Evolutionary conservation across 2,329 filamentous ascomycete genomes (phyloP).

Genomic region (Colletotrichum filicis): DNA sequence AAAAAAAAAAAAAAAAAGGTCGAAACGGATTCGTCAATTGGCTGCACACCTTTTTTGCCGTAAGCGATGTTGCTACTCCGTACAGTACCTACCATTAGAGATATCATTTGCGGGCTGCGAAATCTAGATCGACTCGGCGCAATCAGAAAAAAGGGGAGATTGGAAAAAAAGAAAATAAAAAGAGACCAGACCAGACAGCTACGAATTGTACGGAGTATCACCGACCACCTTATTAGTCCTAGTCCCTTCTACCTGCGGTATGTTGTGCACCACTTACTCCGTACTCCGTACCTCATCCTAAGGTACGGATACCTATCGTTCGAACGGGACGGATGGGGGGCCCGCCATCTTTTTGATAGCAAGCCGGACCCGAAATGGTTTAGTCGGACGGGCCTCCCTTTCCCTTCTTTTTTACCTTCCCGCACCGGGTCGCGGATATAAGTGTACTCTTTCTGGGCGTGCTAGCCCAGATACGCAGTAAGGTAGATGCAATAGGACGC

Average conservation of each 20-base stretch:
- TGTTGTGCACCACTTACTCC: background rate
- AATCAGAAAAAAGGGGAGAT: background rate
- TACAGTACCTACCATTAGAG: too few species aligned
- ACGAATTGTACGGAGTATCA: too few species aligned
- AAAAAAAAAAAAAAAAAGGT: background rate
- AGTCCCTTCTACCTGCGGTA: background rate
- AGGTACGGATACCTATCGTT: background rate
- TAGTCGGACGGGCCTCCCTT: slow-evolving; percentile 27
- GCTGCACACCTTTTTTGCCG: background rate
- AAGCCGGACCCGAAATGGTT: slow-evolving; percentile 21
- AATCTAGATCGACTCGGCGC: background rate
- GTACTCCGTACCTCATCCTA: background rate
- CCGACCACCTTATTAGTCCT: background rate
- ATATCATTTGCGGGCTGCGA: background rate
- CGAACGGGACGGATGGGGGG: background rate
- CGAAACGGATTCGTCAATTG: slow-evolving; percentile 17
- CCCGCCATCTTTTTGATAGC: slow-evolving; percentile 17
- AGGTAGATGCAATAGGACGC: slow-evolving; percentile 3
- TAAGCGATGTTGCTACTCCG: background rate
- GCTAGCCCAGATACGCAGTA: background rate
- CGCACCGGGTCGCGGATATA: slow-evolving; percentile 19
- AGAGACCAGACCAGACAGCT: background rate
- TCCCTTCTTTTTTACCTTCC: slow-evolving; percentile 7
- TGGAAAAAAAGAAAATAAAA: background rate
- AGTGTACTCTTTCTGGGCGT: background rate